These are phyloP conservation scores for Chlamydomonas sp. DNA, from an alignment of 139 green algal species.

Conservation along the genomic window DNA sequence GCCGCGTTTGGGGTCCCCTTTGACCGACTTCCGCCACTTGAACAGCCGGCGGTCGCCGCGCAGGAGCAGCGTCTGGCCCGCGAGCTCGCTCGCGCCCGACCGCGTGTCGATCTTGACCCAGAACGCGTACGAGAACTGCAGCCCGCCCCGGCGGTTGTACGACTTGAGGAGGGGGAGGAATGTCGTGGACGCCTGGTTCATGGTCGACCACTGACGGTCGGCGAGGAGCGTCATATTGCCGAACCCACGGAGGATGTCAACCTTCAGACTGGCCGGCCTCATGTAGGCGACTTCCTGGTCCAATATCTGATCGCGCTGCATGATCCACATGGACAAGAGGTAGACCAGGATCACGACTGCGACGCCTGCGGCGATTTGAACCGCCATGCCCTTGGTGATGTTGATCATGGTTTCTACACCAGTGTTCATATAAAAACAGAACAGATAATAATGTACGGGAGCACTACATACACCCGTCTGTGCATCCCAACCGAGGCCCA, in stretches of 20 bases:
- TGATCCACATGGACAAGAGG: background rate
- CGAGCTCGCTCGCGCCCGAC: background rate
- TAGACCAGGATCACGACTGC: background rate
- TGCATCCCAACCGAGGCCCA: too few species aligned
- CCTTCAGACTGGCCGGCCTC: background rate
- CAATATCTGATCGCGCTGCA: background rate
- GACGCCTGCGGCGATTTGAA: background rate
- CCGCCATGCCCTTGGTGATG: too few species aligned
- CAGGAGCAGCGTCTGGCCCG: background rate
- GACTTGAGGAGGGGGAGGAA: background rate
- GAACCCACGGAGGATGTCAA: background rate
- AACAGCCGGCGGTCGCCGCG: background rate
- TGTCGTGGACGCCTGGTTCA: background rate
- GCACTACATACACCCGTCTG: too few species aligned
- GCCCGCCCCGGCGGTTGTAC: background rate
- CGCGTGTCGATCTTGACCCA: background rate
- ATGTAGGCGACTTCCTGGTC: background rate
- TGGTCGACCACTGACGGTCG: background rate
- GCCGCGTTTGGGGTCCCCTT: background rate
- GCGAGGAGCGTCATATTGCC: background rate
- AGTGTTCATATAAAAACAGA: too few species aligned
- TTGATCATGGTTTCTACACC: too few species aligned
- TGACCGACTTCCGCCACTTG: background rate
- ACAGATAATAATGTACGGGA: too few species aligned
- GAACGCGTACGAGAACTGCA: conserved; percentile 12